A percentile compares a stretch with the other conserved stretches of the same genome.
These are phyloP conservation scores for Entomortierella lignicola DNA, from an alignment of 192 early-diverging fungal species.

Conservation along the genomic window DNA sequence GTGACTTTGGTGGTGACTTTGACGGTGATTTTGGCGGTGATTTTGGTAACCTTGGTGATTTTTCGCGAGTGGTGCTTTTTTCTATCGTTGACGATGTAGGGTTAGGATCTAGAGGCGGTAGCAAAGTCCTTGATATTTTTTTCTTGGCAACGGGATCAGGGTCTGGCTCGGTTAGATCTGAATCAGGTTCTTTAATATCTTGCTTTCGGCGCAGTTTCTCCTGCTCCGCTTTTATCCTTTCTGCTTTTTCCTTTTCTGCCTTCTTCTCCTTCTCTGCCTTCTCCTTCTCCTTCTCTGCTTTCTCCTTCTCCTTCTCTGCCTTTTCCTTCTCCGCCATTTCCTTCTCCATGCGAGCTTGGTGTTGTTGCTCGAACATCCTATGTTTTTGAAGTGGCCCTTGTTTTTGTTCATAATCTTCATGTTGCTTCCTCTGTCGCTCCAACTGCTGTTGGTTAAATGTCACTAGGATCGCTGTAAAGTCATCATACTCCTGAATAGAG, in stretches of 20 bases:
- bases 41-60: too few species aligned
- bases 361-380: conserved; percentile 4
- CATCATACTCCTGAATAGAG: conserved; percentile 69
- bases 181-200: conserved; percentile 1
- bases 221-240: neutral
- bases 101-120: too few species aligned
- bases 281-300: too few species aligned
- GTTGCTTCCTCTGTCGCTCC: conserved; percentile 5
- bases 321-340: too few species aligned
- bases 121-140: neutral
- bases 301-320: conserved; percentile 1
- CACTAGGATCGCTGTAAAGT: conserved; percentile 66
- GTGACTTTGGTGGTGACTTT: too few species aligned
- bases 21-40: too few species aligned
- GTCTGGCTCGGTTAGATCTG: conserved; percentile 8
- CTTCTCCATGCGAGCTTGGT: neutral
- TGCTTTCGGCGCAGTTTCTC: conserved; percentile 10
- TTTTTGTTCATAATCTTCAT: conserved; percentile 7
- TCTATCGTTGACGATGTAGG: too few species aligned
- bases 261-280: too few species aligned
- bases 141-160: neutral
- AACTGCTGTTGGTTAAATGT: conserved; percentile 40
- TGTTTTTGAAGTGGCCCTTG: conserved; percentile 2
- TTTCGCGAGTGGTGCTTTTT: too few species aligned
- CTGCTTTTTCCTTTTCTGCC: conserved; percentile 16